phyloP scores from a whole-genome alignment of 73 alveolate species.

The Halteria grandinella region DNA sequence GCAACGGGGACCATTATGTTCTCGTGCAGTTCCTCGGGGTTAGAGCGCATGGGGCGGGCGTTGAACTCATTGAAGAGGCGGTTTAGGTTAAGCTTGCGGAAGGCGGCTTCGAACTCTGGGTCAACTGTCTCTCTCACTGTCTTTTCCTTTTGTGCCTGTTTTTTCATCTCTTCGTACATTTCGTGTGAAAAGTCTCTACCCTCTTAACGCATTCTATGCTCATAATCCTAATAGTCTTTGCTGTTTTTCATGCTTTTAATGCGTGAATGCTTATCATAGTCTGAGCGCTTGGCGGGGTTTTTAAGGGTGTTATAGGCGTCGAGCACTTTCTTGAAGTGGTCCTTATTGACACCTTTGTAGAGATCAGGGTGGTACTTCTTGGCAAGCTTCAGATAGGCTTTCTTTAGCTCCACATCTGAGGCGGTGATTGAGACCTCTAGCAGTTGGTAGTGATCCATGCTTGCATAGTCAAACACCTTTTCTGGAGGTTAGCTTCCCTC shows the following conservation, averaged over 20 bases:
- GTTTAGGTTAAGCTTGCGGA: slow-evolving; percentile 57
- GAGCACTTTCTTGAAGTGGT: slow-evolving; percentile 56
- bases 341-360: slow-evolving; percentile 51
- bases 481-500: too few species aligned
- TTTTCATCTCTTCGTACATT: slow-evolving; percentile 54
- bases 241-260: slow-evolving; percentile 18
- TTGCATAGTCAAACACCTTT: slow-evolving; percentile 19
- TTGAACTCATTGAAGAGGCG: slow-evolving; percentile 51
- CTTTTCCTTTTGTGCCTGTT: not conserved
- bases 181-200: slow-evolving; percentile 47
- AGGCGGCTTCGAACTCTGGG: slow-evolving; percentile 72
- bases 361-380: slow-evolving; percentile 88
- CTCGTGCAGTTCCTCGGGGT: slow-evolving; percentile 53
- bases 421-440: slow-evolving; percentile 68
- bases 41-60: slow-evolving; percentile 55
- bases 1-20: slow-evolving; percentile 49
- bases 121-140: slow-evolving; percentile 57
- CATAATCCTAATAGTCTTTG: slow-evolving; percentile 35
- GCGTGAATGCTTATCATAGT: slow-evolving; percentile 56
- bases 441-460: slow-evolving; percentile 74
- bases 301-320: slow-evolving; percentile 71
- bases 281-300: slow-evolving; percentile 58
- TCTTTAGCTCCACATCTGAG: slow-evolving; percentile 63
- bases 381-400: slow-evolving; percentile 73
- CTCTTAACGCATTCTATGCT: not conserved